These are phyloP conservation scores for Pseudozyma sp. DNA, from an alignment of 1,284 basidiomycete genomes.

Conservation along the genomic window DNA sequence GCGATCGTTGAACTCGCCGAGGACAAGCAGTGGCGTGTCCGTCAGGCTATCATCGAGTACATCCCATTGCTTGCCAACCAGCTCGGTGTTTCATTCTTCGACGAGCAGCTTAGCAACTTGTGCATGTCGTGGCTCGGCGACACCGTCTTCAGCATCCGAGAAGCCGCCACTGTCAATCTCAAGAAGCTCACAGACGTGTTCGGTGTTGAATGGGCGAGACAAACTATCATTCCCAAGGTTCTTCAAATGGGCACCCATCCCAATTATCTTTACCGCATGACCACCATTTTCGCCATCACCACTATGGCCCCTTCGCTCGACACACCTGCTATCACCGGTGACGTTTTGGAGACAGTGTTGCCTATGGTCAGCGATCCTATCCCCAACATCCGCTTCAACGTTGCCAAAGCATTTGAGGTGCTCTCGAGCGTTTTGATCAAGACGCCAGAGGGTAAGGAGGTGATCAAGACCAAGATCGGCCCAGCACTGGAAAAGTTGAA, in stretches of 20 bases:
- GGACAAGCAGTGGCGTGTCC: slow-evolving; percentile 99
- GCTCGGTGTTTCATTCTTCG: slow-evolving; percentile 95
- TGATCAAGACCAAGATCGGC: slow-evolving; percentile 80
- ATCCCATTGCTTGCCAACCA: slow-evolving; percentile 96
- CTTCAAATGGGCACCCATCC: slow-evolving; percentile 97
- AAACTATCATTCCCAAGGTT: slow-evolving; percentile 95
- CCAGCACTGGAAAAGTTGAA: slow-evolving; percentile 88
- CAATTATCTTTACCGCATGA: slow-evolving; percentile 98
- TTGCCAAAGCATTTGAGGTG: slow-evolving; percentile 83
- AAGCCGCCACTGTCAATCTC: slow-evolving; percentile 95
- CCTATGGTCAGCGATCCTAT: slow-evolving; percentile 90
- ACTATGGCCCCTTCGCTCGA: slow-evolving; percentile 94
- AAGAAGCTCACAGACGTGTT: slow-evolving; percentile 99
- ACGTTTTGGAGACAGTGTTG: slow-evolving; percentile 87
- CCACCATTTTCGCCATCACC: slow-evolving; percentile 97
- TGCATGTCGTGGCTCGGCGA: slow-evolving; percentile 99
- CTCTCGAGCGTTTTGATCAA: slow-evolving; percentile 79
- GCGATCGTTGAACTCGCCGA: slow-evolving; percentile 98
- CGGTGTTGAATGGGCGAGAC: slow-evolving; percentile 96
- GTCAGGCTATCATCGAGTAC: slow-evolving; percentile 99
- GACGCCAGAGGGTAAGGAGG: slow-evolving; percentile 78
- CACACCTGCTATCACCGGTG: slow-evolving; percentile 83
- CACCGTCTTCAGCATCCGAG: slow-evolving; percentile 97
- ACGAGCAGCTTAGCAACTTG: slow-evolving; percentile 93
- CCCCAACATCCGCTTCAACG: slow-evolving; percentile 99